A percentile compares a stretch with the other conserved stretches of the same genome.
Conservation (phyloP, 1,284 basidiomycete genomes). For the Amylostereum areolatum region DNA sequence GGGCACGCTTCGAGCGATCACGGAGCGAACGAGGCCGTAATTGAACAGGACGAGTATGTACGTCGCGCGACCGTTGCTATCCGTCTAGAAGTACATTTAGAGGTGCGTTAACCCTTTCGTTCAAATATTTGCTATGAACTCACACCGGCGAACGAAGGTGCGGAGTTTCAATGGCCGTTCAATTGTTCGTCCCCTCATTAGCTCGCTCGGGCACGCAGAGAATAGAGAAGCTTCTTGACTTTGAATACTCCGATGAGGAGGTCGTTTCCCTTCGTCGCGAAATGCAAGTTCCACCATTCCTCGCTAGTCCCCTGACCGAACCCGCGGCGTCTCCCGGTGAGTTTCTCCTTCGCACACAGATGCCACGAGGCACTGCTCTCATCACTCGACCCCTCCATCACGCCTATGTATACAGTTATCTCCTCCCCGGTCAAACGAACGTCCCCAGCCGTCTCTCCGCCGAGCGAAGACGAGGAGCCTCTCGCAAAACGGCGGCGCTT, state of each 20-base stretch:
- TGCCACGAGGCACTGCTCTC: conserved; percentile 15
- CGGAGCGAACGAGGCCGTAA: conserved; percentile 54
- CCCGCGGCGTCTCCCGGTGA: conserved; percentile 26
- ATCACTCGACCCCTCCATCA: conserved; percentile 13
- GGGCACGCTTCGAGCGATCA: conserved; percentile 68
- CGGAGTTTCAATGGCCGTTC: conserved; percentile 13
- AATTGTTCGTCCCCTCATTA: not conserved
- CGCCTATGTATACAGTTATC: conserved; percentile 15
- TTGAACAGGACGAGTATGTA: conserved; percentile 57
- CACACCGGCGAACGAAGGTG: conserved; percentile 3
- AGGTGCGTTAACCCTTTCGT: conserved; percentile 43
- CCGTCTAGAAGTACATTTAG: conserved; percentile 78
- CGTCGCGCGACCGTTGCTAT: conserved; percentile 75
- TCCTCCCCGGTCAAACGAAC: conserved; percentile 30
- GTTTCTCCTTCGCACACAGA: conserved; percentile 20
- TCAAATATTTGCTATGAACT: no score
- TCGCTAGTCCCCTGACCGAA: conserved; percentile 33
- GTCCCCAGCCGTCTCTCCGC: conserved; percentile 53
- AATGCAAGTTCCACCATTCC: conserved; percentile 49
- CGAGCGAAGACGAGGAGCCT: conserved; percentile 27
- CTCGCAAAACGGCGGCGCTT: conserved; percentile 27
- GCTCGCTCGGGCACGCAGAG: conserved; percentile 42
- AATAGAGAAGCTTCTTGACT: conserved; percentile 67
- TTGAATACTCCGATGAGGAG: conserved; percentile 68
- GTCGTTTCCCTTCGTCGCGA: conserved; percentile 69